Percentiles rank a stretch among this genome's conserved stretches.
Conservation (phyloP, 2,329 filamentous ascomycete species). For the Paraconiothyrium sp. region DNA sequence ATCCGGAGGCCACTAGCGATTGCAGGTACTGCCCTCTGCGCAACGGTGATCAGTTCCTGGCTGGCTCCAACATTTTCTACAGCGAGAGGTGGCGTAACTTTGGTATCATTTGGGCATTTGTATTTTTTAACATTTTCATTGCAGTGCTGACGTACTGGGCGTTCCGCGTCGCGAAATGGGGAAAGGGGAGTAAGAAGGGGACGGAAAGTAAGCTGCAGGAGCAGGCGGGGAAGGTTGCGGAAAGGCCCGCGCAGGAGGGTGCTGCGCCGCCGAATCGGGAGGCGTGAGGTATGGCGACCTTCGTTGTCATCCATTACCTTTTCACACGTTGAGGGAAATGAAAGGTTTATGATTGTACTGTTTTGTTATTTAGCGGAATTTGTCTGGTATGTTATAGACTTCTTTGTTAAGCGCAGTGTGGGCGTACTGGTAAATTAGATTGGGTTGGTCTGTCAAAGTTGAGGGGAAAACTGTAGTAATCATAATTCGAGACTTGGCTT, state of each 20-base stretch:
- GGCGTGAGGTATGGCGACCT: neutral
- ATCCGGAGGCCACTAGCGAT: constrained; percentile 53
- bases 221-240: constrained; percentile 6
- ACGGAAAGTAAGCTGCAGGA: constrained; percentile 13
- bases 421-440: neutral
- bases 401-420: neutral
- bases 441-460: neutral
- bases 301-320: neutral
- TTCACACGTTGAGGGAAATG: neutral
- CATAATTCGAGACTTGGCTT: neutral
- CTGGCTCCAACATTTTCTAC: constrained; percentile 52
- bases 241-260: constrained; percentile 17
- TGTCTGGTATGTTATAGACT: neutral
- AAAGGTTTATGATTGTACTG: neutral
- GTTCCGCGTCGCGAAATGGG: constrained; percentile 32
- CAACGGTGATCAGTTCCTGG: constrained; percentile 59
- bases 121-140: constrained; percentile 68
- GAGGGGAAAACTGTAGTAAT: neutral
- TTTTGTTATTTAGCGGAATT: neutral
- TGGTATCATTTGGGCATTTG: constrained; percentile 72
- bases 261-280: constrained; percentile 19
- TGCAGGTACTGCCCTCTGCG: constrained; percentile 61
- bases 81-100: constrained; percentile 71
- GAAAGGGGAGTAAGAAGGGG: constrained; percentile 16
- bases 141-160: constrained; percentile 68